These are phyloP conservation scores for Dysphania ambrosioides DNA, from an alignment of 148 eudicot genomes.

Conservation along the genomic window DNA sequence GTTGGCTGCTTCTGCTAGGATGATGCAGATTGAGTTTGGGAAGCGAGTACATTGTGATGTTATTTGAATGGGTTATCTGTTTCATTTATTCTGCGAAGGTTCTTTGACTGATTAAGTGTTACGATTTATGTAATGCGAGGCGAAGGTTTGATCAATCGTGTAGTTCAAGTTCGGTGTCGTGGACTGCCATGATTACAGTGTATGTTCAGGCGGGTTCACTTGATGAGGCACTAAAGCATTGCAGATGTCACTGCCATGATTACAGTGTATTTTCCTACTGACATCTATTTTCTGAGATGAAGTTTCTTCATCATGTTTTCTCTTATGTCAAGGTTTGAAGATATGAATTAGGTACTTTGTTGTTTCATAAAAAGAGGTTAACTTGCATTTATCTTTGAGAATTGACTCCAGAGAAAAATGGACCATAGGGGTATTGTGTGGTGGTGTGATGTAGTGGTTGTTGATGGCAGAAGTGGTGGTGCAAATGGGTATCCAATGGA, in stretches of 20 bases:
- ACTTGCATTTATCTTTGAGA: no score
- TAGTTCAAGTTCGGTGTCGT: constrained; percentile 56
- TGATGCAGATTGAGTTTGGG: constrained; percentile 42
- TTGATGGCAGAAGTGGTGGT: constrained; percentile 31
- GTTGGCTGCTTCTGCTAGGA: constrained; percentile 67
- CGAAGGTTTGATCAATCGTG: constrained; percentile 50
- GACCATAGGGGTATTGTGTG: background rate
- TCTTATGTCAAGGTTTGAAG: no score
- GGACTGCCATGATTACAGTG: constrained; percentile 78
- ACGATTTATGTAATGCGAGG: constrained; percentile 46
- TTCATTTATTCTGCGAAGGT: constrained; percentile 63
- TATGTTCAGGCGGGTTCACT: constrained; percentile 55
- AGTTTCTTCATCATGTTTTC: no score
- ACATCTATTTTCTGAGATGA: no score
- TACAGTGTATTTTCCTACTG: no score
- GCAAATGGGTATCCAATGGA: constrained; percentile 68
- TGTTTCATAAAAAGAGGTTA: no score
- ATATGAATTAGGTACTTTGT: no score
- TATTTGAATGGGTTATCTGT: constrained; percentile 50
- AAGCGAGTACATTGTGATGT: constrained; percentile 57
- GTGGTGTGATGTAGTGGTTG: constrained; percentile 23
- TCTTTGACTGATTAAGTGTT: constrained; percentile 70
- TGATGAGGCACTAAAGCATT: constrained; percentile 56
- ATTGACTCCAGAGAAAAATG: no score
- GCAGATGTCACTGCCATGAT: no score